Conservation (phyloP, 2,329 filamentous ascomycete genomes). For the Diaporthe ampelina region DNA sequence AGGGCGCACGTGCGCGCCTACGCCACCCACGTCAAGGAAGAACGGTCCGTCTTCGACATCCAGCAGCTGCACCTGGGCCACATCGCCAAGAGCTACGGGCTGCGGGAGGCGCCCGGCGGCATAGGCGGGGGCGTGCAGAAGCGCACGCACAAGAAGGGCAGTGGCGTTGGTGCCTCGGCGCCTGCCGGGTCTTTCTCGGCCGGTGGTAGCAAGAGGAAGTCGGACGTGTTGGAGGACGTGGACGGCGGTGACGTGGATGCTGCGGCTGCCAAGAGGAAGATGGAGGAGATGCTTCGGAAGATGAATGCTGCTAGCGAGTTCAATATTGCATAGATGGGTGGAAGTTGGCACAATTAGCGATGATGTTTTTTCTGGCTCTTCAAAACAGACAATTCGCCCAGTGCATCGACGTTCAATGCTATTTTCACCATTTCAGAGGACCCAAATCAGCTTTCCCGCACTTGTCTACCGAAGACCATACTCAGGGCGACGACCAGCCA, state of each 20-base stretch:
- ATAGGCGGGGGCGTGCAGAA: conserved; percentile 74
- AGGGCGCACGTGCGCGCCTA: conserved; percentile 95
- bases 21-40: conserved; percentile 89
- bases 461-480: background rate
- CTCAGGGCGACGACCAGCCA: background rate
- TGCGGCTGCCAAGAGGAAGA: conserved; percentile 74
- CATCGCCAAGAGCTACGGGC: conserved; percentile 90
- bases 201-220: conserved; percentile 40
- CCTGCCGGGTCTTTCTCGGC: conserved; percentile 34
- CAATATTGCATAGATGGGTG: conserved; percentile 64
- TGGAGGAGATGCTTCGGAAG: conserved; percentile 72
- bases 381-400: background rate
- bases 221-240: conserved; percentile 56
- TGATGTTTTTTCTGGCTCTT: background rate
- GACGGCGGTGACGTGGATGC: conserved; percentile 63
- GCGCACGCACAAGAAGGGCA: conserved; percentile 57
- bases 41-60: conserved; percentile 91
- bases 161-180: conserved; percentile 47
- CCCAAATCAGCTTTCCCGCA: too few species aligned
- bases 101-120: conserved; percentile 88
- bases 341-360: background rate
- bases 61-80: conserved; percentile 92
- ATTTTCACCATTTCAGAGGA: too few species aligned
- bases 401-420: too few species aligned
- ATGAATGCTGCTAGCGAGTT: conserved; percentile 74